Percentiles rank a stretch among this genome's conserved stretches.
Evolutionary conservation across 495 filamentous ascomycete genomes (phyloP).

Genomic region (Daldinia decipiens): DNA sequence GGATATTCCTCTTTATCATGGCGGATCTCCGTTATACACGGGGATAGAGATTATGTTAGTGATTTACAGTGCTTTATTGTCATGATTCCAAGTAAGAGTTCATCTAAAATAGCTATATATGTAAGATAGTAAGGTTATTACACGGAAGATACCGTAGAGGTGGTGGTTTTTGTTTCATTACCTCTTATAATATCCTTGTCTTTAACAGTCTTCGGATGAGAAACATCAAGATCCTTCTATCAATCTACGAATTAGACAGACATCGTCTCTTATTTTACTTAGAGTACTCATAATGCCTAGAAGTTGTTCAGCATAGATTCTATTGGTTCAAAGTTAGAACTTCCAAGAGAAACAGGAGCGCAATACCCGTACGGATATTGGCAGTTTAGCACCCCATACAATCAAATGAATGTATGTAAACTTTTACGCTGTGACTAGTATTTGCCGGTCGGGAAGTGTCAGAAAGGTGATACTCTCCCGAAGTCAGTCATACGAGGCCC

Average conservation of each 20-base stretch:
- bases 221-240: no score
- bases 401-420: background rate
- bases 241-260: no score
- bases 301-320: background rate
- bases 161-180: background rate
- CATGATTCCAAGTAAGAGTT: background rate
- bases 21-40: background rate
- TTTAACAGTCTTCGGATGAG: background rate
- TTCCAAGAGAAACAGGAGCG: background rate
- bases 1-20: background rate
- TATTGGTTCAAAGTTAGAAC: background rate
- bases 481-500: background rate
- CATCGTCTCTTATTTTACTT: background rate
- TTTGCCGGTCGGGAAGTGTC: slow-evolving; percentile 11
- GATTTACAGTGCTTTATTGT: background rate
- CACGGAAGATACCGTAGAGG: background rate
- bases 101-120: background rate
- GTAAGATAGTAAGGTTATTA: background rate
- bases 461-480: background rate
- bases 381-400: background rate
- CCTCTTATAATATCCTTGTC: background rate
- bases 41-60: background rate
- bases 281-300: no score
- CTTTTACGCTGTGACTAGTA: background rate
- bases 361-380: background rate